These are phyloP conservation scores for Monascus ruber DNA, from an alignment of 2,329 filamentous ascomycete species.

Conservation along the genomic window DNA sequence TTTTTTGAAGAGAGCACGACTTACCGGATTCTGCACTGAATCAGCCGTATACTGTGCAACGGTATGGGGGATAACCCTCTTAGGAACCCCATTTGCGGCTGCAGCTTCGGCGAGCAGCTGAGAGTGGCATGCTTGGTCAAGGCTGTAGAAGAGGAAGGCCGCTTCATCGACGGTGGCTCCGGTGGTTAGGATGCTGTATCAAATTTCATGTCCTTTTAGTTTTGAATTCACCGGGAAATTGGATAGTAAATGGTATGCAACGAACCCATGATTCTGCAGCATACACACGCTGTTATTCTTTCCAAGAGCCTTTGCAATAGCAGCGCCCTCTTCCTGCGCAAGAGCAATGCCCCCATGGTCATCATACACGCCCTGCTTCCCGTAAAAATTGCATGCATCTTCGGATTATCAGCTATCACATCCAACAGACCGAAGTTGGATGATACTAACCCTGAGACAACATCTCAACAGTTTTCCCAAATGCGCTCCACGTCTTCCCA, in stretches of 20 bases:
- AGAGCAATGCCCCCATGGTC: conserved; percentile 32
- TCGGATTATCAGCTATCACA: conserved; percentile 2
- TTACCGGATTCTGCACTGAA: conserved; percentile 24
- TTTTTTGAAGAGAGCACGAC: conserved; percentile 1
- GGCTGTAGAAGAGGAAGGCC: conserved; percentile 26
- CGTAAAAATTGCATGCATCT: conserved; percentile 30
- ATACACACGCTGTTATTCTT: conserved; percentile 31
- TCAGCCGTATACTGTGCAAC: conserved; percentile 26
- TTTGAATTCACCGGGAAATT: neutral
- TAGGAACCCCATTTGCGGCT: conserved; percentile 26
- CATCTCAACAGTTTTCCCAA: conserved; percentile 49
- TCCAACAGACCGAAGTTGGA: conserved; percentile 33
- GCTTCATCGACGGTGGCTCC: conserved; percentile 32
- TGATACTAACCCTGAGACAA: conserved; percentile 49
- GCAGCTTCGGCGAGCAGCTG: conserved; percentile 32
- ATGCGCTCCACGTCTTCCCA: conserved; percentile 50
- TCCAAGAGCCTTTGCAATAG: conserved; percentile 28
- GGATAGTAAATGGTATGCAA: neutral
- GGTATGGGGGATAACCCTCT: conserved; percentile 22
- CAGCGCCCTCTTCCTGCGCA: conserved; percentile 27
- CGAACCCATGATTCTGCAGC: conserved; percentile 31
- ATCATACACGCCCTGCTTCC: conserved; percentile 26
- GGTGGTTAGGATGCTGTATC: conserved; percentile 25
- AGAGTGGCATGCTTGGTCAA: conserved; percentile 31
- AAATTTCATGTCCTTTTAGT: neutral